phyloP scores from a whole-genome alignment of 768 basidiomycete genomes.

The Chalciporus chontae region DNA sequence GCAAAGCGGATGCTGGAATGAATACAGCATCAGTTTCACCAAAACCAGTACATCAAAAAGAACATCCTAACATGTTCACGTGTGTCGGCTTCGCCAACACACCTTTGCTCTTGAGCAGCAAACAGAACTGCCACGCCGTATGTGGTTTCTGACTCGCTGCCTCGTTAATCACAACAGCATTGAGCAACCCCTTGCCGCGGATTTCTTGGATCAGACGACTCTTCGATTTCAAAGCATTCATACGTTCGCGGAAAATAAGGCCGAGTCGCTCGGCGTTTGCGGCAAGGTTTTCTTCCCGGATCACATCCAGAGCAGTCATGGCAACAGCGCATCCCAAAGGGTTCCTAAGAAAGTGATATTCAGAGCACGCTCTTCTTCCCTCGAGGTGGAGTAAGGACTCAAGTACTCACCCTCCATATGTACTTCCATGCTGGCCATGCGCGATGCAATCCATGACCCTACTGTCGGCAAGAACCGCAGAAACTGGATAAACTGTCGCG shows the following conservation, averaged over 20 bases:
- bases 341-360: slow-evolving; percentile 48
- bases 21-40: background rate
- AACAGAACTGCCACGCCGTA: slow-evolving; percentile 94
- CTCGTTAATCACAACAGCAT: slow-evolving; percentile 93
- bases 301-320: slow-evolving; percentile 88
- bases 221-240: slow-evolving; percentile 48
- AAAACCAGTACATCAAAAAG: background rate
- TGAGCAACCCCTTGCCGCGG: slow-evolving; percentile 84
- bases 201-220: slow-evolving; percentile 75
- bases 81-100: slow-evolving; percentile 96
- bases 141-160: slow-evolving; percentile 67
- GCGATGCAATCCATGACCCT: slow-evolving; percentile 93
- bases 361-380: background rate
- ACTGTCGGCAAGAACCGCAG: slow-evolving; percentile 86
- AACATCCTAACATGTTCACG: slow-evolving; percentile 72
- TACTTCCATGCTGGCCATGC: slow-evolving; percentile 95
- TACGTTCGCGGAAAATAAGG: slow-evolving; percentile 67
- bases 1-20: slow-evolving; percentile 84
- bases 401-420: slow-evolving; percentile 77
- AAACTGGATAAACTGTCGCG: slow-evolving; percentile 85
- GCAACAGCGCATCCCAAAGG: slow-evolving; percentile 96
- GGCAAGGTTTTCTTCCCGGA: slow-evolving; percentile 80
- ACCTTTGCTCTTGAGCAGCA: slow-evolving; percentile 87
- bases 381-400: slow-evolving; percentile 9
- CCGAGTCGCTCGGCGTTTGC: slow-evolving; percentile 80